Conservation (phyloP, 1,284 basidiomycete species). For the Malassezia vespertilionis region DNA sequence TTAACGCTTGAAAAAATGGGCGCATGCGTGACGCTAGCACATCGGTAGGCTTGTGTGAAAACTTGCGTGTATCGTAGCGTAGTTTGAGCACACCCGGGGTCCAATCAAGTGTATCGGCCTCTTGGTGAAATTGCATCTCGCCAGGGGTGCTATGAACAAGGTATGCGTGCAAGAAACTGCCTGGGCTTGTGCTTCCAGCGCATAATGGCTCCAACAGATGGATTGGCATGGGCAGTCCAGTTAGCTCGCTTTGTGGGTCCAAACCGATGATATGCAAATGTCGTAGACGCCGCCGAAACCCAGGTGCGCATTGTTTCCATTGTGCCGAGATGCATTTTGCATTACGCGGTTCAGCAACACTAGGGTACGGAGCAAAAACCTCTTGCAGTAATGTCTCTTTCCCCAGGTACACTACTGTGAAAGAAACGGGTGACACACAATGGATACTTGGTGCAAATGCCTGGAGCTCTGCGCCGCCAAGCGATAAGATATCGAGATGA, state of each 20-base stretch:
- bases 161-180: constrained; percentile 11
- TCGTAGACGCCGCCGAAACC: constrained; percentile 7
- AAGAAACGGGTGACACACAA: neutral
- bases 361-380: constrained; percentile 6
- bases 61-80: constrained; percentile 34
- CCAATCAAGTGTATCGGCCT: neutral
- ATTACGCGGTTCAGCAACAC: neutral
- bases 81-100: constrained; percentile 21
- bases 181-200: constrained; percentile 17
- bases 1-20: constrained; percentile 24
- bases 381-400: neutral
- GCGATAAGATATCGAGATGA: constrained; percentile 4
- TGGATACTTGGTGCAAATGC: constrained; percentile 13
- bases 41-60: constrained; percentile 31
- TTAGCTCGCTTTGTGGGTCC: constrained; percentile 17
- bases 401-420: constrained; percentile 4
- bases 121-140: neutral
- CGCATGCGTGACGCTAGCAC: constrained; percentile 25
- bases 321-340: neutral
- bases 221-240: constrained; percentile 23
- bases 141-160: neutral
- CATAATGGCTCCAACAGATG: constrained; percentile 16
- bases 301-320: neutral
- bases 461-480: constrained; percentile 15
- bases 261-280: constrained; percentile 17